A percentile compares a stretch with the other conserved stretches of the same genome.
These are phyloP conservation scores for Ophiostoma triangulosporum DNA, from an alignment of 2,329 filamentous ascomycete genomes.

Conservation along the genomic window DNA sequence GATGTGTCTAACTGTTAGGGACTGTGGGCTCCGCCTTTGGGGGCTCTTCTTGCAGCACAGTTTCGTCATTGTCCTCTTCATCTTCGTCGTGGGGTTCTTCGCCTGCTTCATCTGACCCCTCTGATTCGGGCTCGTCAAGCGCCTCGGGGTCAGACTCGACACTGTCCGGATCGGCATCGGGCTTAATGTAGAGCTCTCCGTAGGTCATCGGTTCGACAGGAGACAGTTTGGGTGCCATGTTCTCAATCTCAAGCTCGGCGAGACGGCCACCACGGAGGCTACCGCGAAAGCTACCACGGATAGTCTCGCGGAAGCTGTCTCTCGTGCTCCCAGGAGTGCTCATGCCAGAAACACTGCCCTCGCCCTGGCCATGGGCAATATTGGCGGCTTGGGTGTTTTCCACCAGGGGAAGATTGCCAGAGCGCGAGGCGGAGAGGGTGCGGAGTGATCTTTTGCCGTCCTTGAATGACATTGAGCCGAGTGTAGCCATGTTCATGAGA, in stretches of 20 bases:
- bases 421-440: conserved; percentile 19
- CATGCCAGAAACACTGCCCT: background rate
- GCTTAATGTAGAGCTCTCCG: conserved; percentile 31
- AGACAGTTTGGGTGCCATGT: conserved; percentile 32
- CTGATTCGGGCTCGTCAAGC: background rate
- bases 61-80: background rate
- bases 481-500: conserved; percentile 7
- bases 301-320: background rate
- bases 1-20: conserved; percentile 5
- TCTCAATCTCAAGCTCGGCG: conserved; percentile 39
- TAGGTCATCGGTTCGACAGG: conserved; percentile 31
- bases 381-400: conserved; percentile 18
- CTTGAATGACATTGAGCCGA: conserved; percentile 5
- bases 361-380: background rate
- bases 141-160: background rate
- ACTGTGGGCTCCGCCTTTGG: background rate
- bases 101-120: background rate
- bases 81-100: background rate
- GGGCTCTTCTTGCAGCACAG: background rate
- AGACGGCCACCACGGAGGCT: conserved; percentile 14
- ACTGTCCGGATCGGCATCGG: background rate
- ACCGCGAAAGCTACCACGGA: background rate
- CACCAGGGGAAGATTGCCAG: conserved; percentile 22
- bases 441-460: conserved; percentile 15
- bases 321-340: background rate